These are phyloP conservation scores for Ceratopteris richardii DNA, from an alignment of 75 land plant species.

Conservation along the genomic window DNA sequence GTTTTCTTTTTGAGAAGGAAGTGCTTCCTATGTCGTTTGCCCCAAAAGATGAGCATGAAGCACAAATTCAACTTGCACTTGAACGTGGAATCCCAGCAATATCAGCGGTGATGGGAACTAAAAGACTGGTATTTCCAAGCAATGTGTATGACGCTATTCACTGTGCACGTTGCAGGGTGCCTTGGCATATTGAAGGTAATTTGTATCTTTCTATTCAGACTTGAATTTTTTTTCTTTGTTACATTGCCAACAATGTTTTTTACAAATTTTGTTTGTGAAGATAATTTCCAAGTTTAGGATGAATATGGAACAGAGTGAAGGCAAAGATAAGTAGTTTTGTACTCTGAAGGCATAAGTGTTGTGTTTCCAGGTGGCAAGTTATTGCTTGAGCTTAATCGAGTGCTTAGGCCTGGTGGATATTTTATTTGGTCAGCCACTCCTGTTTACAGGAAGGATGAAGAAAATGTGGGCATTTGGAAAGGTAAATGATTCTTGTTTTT, in stretches of 20 bases:
- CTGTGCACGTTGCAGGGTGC: constrained; percentile 80
- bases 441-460: constrained; percentile 43
- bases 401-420: constrained; percentile 59
- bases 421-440: constrained; percentile 78
- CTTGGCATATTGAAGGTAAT: constrained; percentile 80
- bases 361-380: constrained; percentile 48
- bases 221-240: too few species aligned
- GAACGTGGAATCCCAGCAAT: constrained; percentile 65
- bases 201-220: too few species aligned
- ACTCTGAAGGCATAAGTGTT: too few species aligned
- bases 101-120: constrained; percentile 69
- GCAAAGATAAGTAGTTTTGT: too few species aligned
- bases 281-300: too few species aligned
- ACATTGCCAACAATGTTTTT: too few species aligned
- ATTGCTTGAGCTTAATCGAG: constrained; percentile 55
- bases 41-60: constrained; percentile 72
- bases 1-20: constrained; percentile 40
- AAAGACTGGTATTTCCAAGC: constrained; percentile 56
- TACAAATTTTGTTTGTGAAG: too few species aligned
- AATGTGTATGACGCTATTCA: constrained; percentile 70
- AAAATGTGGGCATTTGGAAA: constrained; percentile 57
- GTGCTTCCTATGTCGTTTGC: constrained; percentile 65
- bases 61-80: constrained; percentile 65
- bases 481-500: constrained; percentile 17
- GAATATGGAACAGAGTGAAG: too few species aligned